Evolutionary conservation across 2,329 filamentous ascomycete genomes (phyloP).

Genomic region (Ophiostoma australiae): DNA sequence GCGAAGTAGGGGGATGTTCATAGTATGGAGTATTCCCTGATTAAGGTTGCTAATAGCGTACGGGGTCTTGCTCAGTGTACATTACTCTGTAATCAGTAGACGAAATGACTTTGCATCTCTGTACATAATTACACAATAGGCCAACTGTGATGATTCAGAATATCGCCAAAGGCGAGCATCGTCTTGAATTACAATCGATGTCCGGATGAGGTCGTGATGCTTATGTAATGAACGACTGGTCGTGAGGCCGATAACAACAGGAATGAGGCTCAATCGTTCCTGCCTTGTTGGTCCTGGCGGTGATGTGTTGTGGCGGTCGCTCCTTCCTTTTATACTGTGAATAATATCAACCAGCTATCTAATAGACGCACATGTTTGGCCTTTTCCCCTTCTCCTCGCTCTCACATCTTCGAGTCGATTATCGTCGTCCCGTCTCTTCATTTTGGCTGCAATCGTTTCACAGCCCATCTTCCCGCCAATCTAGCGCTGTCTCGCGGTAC

Average conservation of each 20-base stretch:
- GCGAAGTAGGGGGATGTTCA: too few species aligned
- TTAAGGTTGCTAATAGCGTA: too few species aligned
- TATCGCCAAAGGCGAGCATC: background rate
- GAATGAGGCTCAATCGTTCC: background rate
- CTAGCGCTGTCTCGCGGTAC: slow-evolving; percentile 14
- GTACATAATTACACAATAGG: too few species aligned
- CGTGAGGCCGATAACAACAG: background rate
- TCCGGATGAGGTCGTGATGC: background rate
- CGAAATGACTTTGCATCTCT: too few species aligned
- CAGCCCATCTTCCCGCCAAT: slow-evolving; percentile 19
- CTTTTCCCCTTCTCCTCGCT: background rate
- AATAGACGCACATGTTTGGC: too few species aligned
- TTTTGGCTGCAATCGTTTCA: background rate
- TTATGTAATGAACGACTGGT: background rate
- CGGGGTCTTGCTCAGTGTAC: too few species aligned
- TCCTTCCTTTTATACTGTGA: background rate
- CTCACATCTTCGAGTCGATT: background rate
- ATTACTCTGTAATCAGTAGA: too few species aligned
- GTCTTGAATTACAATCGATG: background rate
- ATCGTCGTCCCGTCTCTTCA: background rate
- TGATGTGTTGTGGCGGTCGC: background rate
- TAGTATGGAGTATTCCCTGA: too few species aligned
- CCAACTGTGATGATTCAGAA: too few species aligned
- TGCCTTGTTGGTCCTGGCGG: background rate
- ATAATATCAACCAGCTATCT: background rate